Evolutionary conservation across 495 filamentous ascomycete genomes (phyloP).

Genomic region (Pyrenula aspistea): DNA sequence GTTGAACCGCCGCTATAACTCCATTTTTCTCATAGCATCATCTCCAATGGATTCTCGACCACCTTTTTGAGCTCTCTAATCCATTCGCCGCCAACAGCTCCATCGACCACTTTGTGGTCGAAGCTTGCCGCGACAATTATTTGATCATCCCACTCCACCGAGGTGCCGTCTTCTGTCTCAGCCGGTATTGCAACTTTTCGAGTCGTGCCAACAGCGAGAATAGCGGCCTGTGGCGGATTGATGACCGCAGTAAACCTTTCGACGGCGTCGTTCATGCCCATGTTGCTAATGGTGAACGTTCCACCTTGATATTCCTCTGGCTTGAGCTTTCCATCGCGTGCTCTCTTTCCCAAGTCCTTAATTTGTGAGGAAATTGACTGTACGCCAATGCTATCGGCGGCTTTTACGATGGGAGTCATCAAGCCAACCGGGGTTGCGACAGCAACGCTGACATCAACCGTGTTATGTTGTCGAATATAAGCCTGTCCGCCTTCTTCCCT

Average conservation of each 20-base stretch:
- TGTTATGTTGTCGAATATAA: constrained; percentile 83
- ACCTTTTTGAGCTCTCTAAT: constrained; percentile 95
- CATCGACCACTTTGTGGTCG: constrained; percentile 91
- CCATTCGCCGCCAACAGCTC: constrained; percentile 95
- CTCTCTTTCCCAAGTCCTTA: constrained; percentile 94
- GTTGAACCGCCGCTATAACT: not conserved
- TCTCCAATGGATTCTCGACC: constrained; percentile 89
- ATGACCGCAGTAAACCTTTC: constrained; percentile 99
- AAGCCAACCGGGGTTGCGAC: constrained; percentile 89
- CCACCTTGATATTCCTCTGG: constrained; percentile 99
- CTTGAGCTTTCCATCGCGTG: constrained; percentile 95
- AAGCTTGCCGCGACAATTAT: constrained; percentile 90
- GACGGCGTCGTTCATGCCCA: constrained; percentile 98
- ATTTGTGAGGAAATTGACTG: constrained; percentile 75
- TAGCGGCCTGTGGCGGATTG: constrained; percentile 95
- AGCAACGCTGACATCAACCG: constrained; percentile 83
- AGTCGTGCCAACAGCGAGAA: constrained; percentile 87
- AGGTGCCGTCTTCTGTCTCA: constrained; percentile 71
- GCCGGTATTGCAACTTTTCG: constrained; percentile 88
- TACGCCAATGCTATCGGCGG: constrained; percentile 71
- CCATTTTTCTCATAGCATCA: constrained; percentile 54
- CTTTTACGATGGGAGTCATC: constrained; percentile 94
- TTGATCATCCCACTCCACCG: constrained; percentile 92
- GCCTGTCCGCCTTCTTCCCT: constrained; percentile 59
- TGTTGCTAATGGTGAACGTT: constrained; percentile 98